phyloP scores from a whole-genome alignment of 1,284 basidiomycete species.

The Trametes versicolor region DNA sequence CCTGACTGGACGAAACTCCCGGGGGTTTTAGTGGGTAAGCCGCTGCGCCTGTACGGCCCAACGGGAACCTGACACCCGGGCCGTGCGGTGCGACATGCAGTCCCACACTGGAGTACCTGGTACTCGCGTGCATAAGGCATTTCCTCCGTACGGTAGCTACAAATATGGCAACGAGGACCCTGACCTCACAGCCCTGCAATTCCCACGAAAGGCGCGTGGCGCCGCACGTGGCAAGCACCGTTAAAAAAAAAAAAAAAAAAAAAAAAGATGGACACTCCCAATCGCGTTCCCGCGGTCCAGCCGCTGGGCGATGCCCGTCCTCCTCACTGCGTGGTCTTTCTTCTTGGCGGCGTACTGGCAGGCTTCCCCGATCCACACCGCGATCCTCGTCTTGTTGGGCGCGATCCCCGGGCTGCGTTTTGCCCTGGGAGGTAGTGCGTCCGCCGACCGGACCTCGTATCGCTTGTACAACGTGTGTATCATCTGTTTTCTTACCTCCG shows the following conservation, averaged over 20 bases:
- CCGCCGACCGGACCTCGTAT: slow-evolving; percentile 19
- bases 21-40: no score
- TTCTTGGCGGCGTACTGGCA: slow-evolving; percentile 18
- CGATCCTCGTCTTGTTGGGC: slow-evolving; percentile 11
- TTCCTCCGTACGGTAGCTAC: slow-evolving; percentile 1
- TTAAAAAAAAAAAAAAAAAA: no score
- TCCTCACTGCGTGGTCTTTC: slow-evolving; percentile 21
- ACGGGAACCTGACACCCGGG: background rate
- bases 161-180: no score
- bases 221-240: no score
- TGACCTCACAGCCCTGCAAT: background rate
- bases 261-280: no score
- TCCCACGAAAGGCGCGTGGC: no score
- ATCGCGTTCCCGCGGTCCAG: slow-evolving; percentile 44
- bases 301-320: slow-evolving; percentile 6
- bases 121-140: background rate
- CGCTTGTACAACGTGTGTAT: slow-evolving; percentile 24
- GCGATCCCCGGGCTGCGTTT: slow-evolving; percentile 14
- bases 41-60: no score
- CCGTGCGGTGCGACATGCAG: background rate
- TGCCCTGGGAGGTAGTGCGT: background rate
- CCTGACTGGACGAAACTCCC: no score
- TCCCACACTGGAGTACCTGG: background rate
- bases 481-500: background rate
- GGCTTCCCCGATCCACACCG: background rate